Conservation (phyloP, 1,284 basidiomycete genomes). For the Cystobasidiaceae sp. region DNA sequence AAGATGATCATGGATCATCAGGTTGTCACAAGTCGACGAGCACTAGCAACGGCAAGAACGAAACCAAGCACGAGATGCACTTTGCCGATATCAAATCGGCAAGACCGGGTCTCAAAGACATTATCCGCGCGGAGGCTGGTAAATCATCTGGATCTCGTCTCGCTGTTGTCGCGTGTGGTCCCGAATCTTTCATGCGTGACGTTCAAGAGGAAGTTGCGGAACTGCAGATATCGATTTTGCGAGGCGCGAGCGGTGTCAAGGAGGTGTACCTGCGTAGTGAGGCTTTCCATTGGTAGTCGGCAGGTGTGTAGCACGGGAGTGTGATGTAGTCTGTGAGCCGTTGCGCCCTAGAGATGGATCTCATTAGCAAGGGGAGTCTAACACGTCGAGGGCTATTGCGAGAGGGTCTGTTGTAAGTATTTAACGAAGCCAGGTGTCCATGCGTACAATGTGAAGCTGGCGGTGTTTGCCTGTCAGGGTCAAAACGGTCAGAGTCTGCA, state of each 20-base stretch:
- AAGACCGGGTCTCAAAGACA: slow-evolving; percentile 9
- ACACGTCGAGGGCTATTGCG: too few relatives aligned
- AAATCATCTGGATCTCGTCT: neutral
- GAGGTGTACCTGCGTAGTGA: slow-evolving; percentile 18
- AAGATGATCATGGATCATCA: too few relatives aligned
- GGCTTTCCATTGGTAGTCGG: slow-evolving; percentile 16
- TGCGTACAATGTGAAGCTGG: too few relatives aligned
- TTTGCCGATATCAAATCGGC: neutral
- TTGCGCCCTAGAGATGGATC: neutral
- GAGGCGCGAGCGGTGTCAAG: neutral
- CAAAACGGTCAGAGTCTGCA: too few relatives aligned
- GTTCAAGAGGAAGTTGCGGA: slow-evolving; percentile 2
- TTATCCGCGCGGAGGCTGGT: neutral
- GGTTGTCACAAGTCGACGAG: too few relatives aligned
- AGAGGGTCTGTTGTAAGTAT: too few relatives aligned
- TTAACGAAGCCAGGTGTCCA: too few relatives aligned
- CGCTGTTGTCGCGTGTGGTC: slow-evolving; percentile 20
- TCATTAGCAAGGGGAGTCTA: too few relatives aligned
- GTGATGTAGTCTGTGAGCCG: too few relatives aligned
- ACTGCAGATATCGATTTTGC: slow-evolving; percentile 4
- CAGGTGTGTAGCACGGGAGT: neutral
- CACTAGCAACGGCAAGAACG: too few relatives aligned
- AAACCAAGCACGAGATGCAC: neutral
- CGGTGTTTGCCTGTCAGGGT: too few relatives aligned
- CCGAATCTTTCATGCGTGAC: slow-evolving; percentile 14